A percentile compares a stretch with the other conserved stretches of the same genome.
These are phyloP conservation scores for Pseudopyricularia javanii DNA, from an alignment of 2,329 filamentous ascomycete species.

Conservation along the genomic window DNA sequence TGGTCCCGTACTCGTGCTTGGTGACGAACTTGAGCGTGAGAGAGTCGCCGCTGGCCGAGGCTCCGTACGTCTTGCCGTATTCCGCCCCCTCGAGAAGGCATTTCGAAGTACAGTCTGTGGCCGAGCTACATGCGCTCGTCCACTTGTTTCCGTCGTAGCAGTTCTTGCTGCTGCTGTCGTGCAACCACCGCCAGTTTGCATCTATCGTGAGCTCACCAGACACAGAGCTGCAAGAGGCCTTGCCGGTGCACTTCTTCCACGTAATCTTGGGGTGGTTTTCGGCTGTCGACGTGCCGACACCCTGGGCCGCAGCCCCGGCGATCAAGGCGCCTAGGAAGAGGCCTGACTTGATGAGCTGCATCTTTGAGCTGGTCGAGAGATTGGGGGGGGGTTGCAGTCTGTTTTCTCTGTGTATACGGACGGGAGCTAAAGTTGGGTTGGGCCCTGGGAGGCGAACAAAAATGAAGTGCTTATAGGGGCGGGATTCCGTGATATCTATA, in stretches of 20 bases:
- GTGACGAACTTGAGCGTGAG: constrained; percentile 36
- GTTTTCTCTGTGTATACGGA: neutral
- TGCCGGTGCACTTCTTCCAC: constrained; percentile 35
- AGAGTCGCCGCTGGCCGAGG: constrained; percentile 26
- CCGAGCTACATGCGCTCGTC: constrained; percentile 19
- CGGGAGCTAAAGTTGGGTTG: no score
- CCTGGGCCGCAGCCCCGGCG: constrained; percentile 30
- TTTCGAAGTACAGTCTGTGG: constrained; percentile 21
- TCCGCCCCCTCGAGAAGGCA: constrained; percentile 23
- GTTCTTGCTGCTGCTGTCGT: constrained; percentile 32
- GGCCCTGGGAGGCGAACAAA: no score
- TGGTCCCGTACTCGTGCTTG: constrained; percentile 22
- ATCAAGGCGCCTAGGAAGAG: constrained; percentile 20
- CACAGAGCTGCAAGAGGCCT: constrained; percentile 32
- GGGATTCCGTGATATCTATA: no score
- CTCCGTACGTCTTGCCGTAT: constrained; percentile 28
- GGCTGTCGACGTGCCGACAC: constrained; percentile 28
- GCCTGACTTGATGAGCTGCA: constrained; percentile 1
- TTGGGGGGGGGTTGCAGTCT: neutral
- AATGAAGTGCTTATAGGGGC: no score
- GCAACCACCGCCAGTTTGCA: constrained; percentile 46
- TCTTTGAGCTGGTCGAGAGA: neutral
- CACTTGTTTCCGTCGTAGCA: constrained; percentile 36
- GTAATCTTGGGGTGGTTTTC: constrained; percentile 39
- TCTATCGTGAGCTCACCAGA: constrained; percentile 37